Base-by-base conservation (phyloP, 2,329 filamentous ascomycete genomes). In the Rhexocercosporidium sp. region DNA sequence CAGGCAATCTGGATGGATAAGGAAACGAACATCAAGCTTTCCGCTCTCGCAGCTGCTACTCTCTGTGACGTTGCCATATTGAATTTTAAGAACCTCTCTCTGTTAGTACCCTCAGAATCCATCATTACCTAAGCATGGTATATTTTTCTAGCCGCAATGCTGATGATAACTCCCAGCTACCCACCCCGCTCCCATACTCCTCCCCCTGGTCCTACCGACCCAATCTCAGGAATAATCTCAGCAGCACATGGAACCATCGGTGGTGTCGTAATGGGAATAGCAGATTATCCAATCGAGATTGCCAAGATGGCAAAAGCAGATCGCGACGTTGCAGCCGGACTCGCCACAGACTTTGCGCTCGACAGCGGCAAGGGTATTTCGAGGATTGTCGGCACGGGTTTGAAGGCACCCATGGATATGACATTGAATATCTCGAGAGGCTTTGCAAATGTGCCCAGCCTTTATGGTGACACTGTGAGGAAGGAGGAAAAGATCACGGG, bases 381-480 rank as follows among this genome's bases (percentile, higher is more conserved):
- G 16, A 57, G 68, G 3, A 72, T 73, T 12, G 59, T 75, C 1
- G 71, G 70, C 3, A 70, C 73, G 4, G 67, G 68, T 12, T 29
- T 73, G 22, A 72, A 70, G 54, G 69, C 71, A 0, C 72, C 74
- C 5, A 67, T 70, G 61, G 66, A 69, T 67, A 85, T 87, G 0
- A 89, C 89, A 0, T 83, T 89, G 64, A 84, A 89, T 67, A 76
- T 91, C 1, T 86, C 87, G 0, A 87, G 90, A 71, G 89, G 89
- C 0, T 91, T 91, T 71, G 88, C 90, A 75, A 92, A 92, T 71
- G 87, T 87, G 0, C 89, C 89, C 0, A 84, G 88, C 3, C 81
- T 92, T 0, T 92, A 91, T 72, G 89, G 89, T 22, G 90, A 92
- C 72, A 83, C 88, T 14, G 68, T 69, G 0, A 89, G 70, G 25